Evolutionary conservation across 805 yeast species (phyloP).

Genomic region (Candida ficus): DNA sequence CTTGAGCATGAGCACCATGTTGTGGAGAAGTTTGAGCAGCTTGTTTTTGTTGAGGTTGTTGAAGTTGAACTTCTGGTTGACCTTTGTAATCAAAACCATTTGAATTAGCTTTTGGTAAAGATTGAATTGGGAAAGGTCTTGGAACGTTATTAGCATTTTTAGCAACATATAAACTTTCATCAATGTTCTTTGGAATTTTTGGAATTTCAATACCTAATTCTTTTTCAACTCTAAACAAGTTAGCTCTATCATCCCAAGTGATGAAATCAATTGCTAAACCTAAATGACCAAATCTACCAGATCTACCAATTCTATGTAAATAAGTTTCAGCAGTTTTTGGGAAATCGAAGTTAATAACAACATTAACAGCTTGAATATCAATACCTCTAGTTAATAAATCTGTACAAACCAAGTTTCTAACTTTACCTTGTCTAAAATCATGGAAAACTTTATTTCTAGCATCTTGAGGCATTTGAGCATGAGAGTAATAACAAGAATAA

Average conservation of each 20-base stretch:
- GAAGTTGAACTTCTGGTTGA: constrained; percentile 33
- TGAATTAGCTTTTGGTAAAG: constrained; percentile 38
- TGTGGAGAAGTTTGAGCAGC: constrained; percentile 16
- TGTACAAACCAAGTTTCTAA: constrained; percentile 94
- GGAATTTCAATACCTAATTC: constrained; percentile 96
- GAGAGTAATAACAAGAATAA: constrained; percentile 93
- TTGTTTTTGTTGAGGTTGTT: constrained; percentile 18
- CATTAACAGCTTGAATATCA: constrained; percentile 98
- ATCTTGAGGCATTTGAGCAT: constrained; percentile 95
- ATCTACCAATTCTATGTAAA: constrained; percentile 97
- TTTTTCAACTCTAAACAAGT: constrained; percentile 90
- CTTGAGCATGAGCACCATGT: constrained; percentile 17
- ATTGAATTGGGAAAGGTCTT: constrained; percentile 78
- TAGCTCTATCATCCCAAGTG: constrained; percentile 95
- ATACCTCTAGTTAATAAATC: constrained; percentile 97
- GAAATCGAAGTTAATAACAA: constrained; percentile 96
- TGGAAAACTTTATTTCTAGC: constrained; percentile 98
- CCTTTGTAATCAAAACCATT: constrained; percentile 41
- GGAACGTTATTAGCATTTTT: constrained; percentile 72
- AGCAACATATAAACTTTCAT: constrained; percentile 82
- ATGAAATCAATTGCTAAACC: constrained; percentile 96
- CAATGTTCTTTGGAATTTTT: constrained; percentile 94
- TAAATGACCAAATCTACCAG: constrained; percentile 97
- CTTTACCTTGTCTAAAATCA: constrained; percentile 97
- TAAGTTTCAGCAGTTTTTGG: constrained; percentile 98